A percentile compares a stretch with the other conserved stretches of the same genome.
phyloP scores from a whole-genome alignment of 1,284 basidiomycete genomes.

The Leccinum huronense region DNA sequence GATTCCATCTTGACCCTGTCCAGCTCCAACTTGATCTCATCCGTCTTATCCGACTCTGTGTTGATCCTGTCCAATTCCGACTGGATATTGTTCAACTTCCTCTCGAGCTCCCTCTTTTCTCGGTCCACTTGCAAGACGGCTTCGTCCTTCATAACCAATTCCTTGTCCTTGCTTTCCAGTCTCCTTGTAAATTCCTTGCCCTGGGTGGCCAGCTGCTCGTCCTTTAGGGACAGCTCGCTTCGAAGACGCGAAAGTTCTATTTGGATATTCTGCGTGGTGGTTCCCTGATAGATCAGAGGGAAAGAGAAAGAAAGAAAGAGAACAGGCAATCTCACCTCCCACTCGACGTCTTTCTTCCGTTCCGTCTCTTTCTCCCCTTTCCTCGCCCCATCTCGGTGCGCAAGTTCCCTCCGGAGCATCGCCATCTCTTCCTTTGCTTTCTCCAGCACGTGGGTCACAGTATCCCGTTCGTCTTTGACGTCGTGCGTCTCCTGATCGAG shows the following conservation, averaged over 20 bases:
- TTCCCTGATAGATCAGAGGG: neutral
- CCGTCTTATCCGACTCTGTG: neutral
- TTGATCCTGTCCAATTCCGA: neutral
- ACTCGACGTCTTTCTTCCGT: neutral
- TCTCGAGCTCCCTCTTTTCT: constrained; percentile 7
- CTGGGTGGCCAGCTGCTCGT: neutral
- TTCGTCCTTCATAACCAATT: constrained; percentile 3
- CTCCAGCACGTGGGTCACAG: neutral
- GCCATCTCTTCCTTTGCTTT: neutral
- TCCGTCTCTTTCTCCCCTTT: neutral
- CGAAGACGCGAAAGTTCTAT: neutral
- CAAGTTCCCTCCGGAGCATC: neutral
- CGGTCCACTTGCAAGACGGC: constrained; percentile 16
- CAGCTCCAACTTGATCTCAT: neutral
- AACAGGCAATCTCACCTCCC: neutral
- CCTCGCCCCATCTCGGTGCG: neutral
- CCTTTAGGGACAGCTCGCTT: neutral
- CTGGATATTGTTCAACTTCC: neutral
- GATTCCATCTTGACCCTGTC: neutral
- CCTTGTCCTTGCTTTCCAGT: neutral
- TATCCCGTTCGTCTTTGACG: neutral
- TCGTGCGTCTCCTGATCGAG: neutral
- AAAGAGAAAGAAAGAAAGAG: neutral
- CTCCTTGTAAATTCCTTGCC: neutral
- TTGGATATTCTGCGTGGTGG: neutral